Base-by-base conservation (phyloP, 1,284 basidiomycete species). In the Phellopilus nigrolimitatus region DNA sequence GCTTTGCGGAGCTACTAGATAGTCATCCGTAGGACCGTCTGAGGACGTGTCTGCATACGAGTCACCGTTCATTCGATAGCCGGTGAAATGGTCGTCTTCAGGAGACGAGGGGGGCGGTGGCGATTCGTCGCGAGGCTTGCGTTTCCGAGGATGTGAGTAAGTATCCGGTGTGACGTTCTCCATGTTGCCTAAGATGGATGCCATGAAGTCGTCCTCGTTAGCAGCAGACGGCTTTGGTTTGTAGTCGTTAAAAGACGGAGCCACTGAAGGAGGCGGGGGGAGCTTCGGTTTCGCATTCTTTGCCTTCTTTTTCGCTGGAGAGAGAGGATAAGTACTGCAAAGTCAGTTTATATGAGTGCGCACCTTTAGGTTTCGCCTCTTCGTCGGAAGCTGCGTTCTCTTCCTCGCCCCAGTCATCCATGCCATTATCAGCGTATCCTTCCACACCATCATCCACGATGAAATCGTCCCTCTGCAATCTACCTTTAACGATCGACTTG, bases 341-440 rank as follows among this genome's bases (percentile, higher is more conserved):
- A 12, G n/a, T 76, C 62, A 76, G 77, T 56, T 70, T 75, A 1
- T 63, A 70, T 71, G n/a, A n/a, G n/a, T n/a, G 49, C 34, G 17
- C 37, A 56, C 54, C 47, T 34, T 53, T 59, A 25, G 53, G 50
- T 36, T 72, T 71, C 38, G 72, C 64, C 17, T 61, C 59, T 12
- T 55, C 57, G 8, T 64, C 64, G 9, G 66, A 69, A 10, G 72
- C 74, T 17, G 77, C 70, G 31, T 73, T 73, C 1, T 74, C 70
- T 40, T 71, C 69, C 36, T 77, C 78, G 19, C 74, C 78, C 85
- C 91, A 97, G 61, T 95, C 94, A 58, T 98, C 95, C 78, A 91
- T 84, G 3, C 97, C 97, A 62, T 97, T 91, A 69, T 99, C 97
- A 62, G 90, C 85, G 64, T 99, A 99, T 9, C 92, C 97, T 17